Evolutionary conservation across 768 basidiomycete species (phyloP).

Genomic region (Kwoniella newhampshirensis): DNA sequence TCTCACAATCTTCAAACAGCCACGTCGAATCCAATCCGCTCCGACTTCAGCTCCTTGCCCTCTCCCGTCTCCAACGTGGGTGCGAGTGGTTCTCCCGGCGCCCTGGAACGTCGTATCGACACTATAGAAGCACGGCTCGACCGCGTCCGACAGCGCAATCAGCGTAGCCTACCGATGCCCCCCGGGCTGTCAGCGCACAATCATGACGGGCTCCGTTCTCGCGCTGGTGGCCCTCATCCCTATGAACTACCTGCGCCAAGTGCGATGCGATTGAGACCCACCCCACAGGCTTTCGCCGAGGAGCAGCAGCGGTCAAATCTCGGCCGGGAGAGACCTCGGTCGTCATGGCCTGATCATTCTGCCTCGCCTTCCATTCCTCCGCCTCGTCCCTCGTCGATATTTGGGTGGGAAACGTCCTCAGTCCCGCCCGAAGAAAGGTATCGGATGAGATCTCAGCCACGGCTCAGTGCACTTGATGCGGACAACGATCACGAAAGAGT

Average conservation of each 20-base stretch:
- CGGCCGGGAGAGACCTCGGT: background rate
- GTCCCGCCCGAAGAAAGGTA: no score
- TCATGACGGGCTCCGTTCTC: conserved; percentile 4
- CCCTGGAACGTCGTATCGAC: conserved; percentile 20
- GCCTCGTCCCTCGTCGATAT: conserved; percentile 12
- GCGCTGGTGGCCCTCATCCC: conserved; percentile 1
- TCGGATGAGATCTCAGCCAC: no score
- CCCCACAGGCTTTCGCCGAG: background rate
- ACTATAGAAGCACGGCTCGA: conserved; percentile 22
- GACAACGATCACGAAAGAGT: no score
- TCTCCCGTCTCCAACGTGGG: conserved; percentile 2
- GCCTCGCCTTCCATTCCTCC: conserved; percentile 9
- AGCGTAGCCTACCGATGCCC: conserved; percentile 11
- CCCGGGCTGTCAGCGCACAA: background rate
- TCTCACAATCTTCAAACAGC: background rate
- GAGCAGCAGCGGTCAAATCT: background rate
- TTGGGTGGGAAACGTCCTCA: conserved; percentile 12
- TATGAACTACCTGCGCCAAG: conserved; percentile 11
- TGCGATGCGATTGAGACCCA: conserved; percentile 6
- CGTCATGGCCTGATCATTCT: background rate
- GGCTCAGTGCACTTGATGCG: no score
- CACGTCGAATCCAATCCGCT: background rate
- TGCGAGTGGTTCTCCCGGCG: conserved; percentile 2
- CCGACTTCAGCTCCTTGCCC: conserved; percentile 14
- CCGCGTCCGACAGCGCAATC: conserved; percentile 6